Base-by-base conservation (phyloP, 345 rosid genomes). In the Salix brachista region DNA sequence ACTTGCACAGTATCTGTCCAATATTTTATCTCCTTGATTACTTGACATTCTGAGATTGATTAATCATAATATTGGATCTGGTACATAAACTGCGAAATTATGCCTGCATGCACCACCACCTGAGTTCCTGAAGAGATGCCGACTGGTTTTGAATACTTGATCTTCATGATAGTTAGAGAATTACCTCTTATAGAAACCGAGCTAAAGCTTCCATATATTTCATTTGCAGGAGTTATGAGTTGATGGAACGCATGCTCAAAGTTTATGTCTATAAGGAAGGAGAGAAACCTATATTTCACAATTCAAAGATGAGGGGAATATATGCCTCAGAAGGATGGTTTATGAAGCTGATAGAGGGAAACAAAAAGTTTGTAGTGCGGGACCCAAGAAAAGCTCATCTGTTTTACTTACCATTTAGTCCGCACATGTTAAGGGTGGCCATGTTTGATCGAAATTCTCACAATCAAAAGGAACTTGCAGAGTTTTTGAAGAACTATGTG, bases 301-400 rank as follows among this genome's bases (percentile, higher is more conserved):
- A 80, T 65, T 86, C 97, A 58, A 79, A 48, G 74, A 83, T 81
- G 87, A 88, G 95, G 77, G 98, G 97, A 67, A 91, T 91, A 58
- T 94, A 92, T 78, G 94, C 97, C 13, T 91, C 97, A 5, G 97
- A 92, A 86, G 98, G 97, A 74, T 91, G 98, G 98, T 92, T 94
- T 75, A 87, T 94, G 92, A 94, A 94, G 85, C 87, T 92, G 67
- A 87, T 94, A 75, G 91, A 94, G 78, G 89, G 86, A 82, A 89
- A 85, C 86, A 90, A 85, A 80, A 88, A 90, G 77, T 94, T 91
- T 67, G 72, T 85, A 58, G 97, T 89, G 61, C 90, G 81, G 80
- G 91, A 92, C 78, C 97, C 97, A 1, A 83, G 83, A 72, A 94
- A 84, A 82, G 98, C 97, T 75, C 95, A 94, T 87, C 81, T 91